A percentile compares a stretch with the other conserved stretches of the same genome.
Evolutionary conservation across 1,284 basidiomycete genomes (phyloP).

Genomic region (Apiotrichum gracile): DNA sequence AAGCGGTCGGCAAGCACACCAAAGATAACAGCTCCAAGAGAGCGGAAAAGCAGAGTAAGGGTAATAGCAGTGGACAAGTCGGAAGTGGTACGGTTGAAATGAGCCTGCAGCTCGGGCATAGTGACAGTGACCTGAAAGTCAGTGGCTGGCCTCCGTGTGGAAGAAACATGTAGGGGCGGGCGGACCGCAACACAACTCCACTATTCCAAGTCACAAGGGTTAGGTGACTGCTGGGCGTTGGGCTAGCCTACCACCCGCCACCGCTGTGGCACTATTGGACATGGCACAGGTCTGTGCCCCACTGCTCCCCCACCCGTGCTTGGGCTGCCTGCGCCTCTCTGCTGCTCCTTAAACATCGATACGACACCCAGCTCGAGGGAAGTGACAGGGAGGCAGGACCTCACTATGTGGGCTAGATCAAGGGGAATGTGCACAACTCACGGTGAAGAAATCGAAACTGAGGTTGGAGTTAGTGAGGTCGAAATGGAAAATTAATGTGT

Average conservation of each 20-base stretch:
- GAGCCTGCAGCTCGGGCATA: constrained; percentile 2
- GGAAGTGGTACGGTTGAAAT: constrained; percentile 19
- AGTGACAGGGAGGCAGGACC: too few relatives aligned
- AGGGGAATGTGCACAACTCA: neutral
- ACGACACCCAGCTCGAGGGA: too few relatives aligned
- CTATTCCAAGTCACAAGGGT: too few relatives aligned
- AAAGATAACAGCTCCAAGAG: constrained; percentile 79
- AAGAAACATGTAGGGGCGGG: too few relatives aligned
- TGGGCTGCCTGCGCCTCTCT: too few relatives aligned
- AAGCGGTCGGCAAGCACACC: constrained; percentile 70
- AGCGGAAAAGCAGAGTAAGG: constrained; percentile 85
- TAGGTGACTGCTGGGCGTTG: too few relatives aligned
- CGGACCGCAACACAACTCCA: too few relatives aligned
- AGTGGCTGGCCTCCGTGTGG: neutral
- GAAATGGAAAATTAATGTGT: neutral
- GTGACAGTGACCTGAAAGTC: constrained; percentile 9
- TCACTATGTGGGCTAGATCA: too few relatives aligned
- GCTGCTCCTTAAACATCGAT: too few relatives aligned
- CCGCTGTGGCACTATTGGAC: neutral
- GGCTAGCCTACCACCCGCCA: neutral
- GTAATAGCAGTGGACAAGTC: constrained; percentile 68
- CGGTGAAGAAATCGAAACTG: constrained; percentile 1
- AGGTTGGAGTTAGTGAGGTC: neutral
- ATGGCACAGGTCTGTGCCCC: too few relatives aligned
- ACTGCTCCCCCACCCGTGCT: too few relatives aligned